Conservation (phyloP, 805 yeast genomes). For the Candida qinlingensis region DNA sequence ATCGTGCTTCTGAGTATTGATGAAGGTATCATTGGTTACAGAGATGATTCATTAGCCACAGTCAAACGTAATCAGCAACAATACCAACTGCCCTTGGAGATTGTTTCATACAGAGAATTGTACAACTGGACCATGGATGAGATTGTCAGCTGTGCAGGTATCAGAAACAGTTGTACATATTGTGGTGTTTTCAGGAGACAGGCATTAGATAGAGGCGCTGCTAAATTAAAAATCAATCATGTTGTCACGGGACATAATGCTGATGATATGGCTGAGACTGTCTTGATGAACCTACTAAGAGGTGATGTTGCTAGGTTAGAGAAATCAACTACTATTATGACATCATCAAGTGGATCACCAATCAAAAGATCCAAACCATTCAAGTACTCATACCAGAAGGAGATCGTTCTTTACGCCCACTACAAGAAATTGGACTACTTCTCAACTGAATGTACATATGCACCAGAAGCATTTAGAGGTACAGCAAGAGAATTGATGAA, state of each 20-base stretch:
- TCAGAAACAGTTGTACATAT: constrained; percentile 91
- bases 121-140: constrained; percentile 99
- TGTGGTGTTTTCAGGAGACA: constrained; percentile 97
- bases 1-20: constrained; percentile 83
- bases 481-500: constrained; percentile 92
- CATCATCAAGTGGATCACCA: constrained; percentile 80
- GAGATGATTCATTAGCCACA: constrained; percentile 96
- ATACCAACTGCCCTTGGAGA: constrained; percentile 71
- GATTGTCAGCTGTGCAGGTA: constrained; percentile 90
- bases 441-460: constrained; percentile 95
- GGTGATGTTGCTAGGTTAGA: constrained; percentile 96
- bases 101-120: constrained; percentile 80
- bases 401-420: constrained; percentile 94
- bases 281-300: constrained; percentile 85
- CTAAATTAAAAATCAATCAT: constrained; percentile 76
- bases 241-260: constrained; percentile 99
- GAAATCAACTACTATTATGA: constrained; percentile 79
- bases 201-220: constrained; percentile 94
- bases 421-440: constrained; percentile 92
- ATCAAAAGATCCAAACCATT: constrained; percentile 93
- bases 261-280: constrained; percentile 98
- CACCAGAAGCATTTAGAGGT: constrained; percentile 98
- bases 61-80: constrained; percentile 90
- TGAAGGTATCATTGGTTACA: constrained; percentile 94
- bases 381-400: constrained; percentile 94